These are phyloP conservation scores for Geosmithia morbida DNA, from an alignment of 2,329 filamentous ascomycete species.

Conservation along the genomic window DNA sequence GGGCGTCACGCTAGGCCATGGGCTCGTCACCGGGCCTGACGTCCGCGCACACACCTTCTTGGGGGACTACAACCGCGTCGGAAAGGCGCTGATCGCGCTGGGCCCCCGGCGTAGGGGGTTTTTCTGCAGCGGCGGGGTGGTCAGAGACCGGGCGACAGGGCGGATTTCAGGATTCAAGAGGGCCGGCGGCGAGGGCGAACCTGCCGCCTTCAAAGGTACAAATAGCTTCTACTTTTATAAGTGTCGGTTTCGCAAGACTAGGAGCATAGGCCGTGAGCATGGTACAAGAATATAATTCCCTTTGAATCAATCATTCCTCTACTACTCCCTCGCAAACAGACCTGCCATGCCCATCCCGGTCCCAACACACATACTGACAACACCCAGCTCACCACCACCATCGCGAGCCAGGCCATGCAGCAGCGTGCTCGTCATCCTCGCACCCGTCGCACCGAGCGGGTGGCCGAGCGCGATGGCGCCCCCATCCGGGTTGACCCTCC, in stretches of 20 bases:
- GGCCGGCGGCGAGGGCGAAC: neutral
- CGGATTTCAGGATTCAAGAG: neutral
- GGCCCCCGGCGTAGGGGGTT: slow-evolving; percentile 21
- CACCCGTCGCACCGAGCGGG: slow-evolving; percentile 72
- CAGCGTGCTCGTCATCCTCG: slow-evolving; percentile 59
- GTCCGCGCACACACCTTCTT: slow-evolving; percentile 38
- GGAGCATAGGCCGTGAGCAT: too few species aligned
- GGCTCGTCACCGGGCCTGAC: slow-evolving; percentile 19
- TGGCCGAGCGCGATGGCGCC: slow-evolving; percentile 85
- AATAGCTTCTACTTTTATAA: neutral
- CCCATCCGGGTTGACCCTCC: slow-evolving; percentile 75
- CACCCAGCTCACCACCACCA: slow-evolving; percentile 59
- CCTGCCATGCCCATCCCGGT: slow-evolving; percentile 63
- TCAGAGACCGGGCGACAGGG: slow-evolving; percentile 21
- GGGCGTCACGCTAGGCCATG: slow-evolving; percentile 46
- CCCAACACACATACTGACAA: slow-evolving; percentile 76
- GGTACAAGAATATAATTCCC: too few species aligned
- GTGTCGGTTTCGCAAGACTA: too few species aligned
- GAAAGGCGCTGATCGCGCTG: slow-evolving; percentile 20
- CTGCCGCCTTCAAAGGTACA: neutral
- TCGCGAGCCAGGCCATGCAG: slow-evolving; percentile 48
- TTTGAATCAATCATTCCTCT: slow-evolving; percentile 6
- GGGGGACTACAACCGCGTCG: slow-evolving; percentile 31
- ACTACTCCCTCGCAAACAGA: slow-evolving; percentile 51
- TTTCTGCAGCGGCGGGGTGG: slow-evolving; percentile 26